phyloP scores from a whole-genome alignment of 345 rosid genomes.

The Salix dunnii region DNA sequence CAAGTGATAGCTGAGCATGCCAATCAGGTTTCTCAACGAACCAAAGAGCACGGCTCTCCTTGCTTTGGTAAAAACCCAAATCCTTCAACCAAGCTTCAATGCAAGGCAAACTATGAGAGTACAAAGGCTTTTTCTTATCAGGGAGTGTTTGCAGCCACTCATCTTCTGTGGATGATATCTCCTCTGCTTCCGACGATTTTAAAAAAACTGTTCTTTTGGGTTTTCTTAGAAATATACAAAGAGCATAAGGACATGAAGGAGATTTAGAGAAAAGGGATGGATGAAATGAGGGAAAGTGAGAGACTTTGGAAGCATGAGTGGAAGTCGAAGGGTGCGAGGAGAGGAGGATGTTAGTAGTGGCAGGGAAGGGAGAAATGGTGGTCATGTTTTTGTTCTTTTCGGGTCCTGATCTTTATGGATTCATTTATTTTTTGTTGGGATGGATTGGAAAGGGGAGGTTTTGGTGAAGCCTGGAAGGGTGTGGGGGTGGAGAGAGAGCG shows the following conservation, averaged over 20 bases:
- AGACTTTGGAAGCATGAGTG: slow-evolving; percentile 14
- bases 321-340: slow-evolving; percentile 3
- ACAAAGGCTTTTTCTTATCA: slow-evolving; percentile 76
- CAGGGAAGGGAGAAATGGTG: slow-evolving; percentile 28
- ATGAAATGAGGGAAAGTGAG: slow-evolving; percentile 13
- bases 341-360: slow-evolving; percentile 10
- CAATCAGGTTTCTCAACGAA: slow-evolving; percentile 71
- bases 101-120: slow-evolving; percentile 89
- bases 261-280: slow-evolving; percentile 21
- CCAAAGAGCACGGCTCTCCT: slow-evolving; percentile 80
- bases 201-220: slow-evolving; percentile 27
- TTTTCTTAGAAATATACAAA: slow-evolving; percentile 17
- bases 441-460: background rate
- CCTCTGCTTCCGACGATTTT: slow-evolving; percentile 62
- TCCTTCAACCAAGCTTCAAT: slow-evolving; percentile 81
- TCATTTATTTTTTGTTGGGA: background rate
- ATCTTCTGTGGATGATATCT: slow-evolving; percentile 52
- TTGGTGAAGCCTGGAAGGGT: background rate
- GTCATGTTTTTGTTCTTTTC: slow-evolving; percentile 32
- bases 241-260: slow-evolving; percentile 7
- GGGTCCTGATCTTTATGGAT: background rate
- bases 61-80: slow-evolving; percentile 70
- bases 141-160: slow-evolving; percentile 81
- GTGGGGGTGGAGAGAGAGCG: background rate
- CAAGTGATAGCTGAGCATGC: slow-evolving; percentile 87